A percentile compares a stretch with the other conserved stretches of the same genome.
phyloP scores from a whole-genome alignment of 2,329 filamentous ascomycete genomes.

The Teratosphaeria epicoccoides region DNA sequence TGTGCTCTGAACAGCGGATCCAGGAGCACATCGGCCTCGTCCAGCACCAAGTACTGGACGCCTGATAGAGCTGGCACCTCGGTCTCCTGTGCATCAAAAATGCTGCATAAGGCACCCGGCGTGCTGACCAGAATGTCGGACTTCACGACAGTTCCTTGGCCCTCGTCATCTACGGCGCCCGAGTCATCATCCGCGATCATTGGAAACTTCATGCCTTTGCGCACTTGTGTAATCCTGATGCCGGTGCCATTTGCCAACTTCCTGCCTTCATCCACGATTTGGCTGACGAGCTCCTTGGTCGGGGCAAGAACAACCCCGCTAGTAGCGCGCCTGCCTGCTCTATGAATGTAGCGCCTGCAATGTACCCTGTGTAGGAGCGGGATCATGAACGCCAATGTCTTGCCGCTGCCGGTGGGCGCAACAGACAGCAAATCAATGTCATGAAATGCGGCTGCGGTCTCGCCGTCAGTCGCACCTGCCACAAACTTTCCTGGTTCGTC shows the following conservation, averaged over 20 bases:
- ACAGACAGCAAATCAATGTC: conserved; percentile 70
- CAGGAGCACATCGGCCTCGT: conserved; percentile 91
- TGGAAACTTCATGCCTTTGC: conserved; percentile 64
- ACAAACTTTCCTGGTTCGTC: conserved; percentile 39
- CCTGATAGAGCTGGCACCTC: conserved; percentile 36
- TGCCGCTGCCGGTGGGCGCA: conserved; percentile 91
- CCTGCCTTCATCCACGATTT: conserved; percentile 58
- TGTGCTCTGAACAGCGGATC: conserved; percentile 85
- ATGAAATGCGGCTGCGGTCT: not conserved
- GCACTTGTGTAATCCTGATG: conserved; percentile 69
- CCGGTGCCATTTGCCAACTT: conserved; percentile 71
- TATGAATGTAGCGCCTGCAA: conserved; percentile 18
- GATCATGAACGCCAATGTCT: conserved; percentile 87
- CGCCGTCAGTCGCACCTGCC: conserved; percentile 15
- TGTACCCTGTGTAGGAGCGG: conserved; percentile 67
- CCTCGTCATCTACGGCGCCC: conserved; percentile 28
- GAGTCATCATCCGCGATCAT: conserved; percentile 16
- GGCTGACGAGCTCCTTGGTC: conserved; percentile 40
- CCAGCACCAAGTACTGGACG: conserved; percentile 66
- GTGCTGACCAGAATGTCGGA: conserved; percentile 74
- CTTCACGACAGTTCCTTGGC: conserved; percentile 43
- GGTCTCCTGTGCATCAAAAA: conserved; percentile 38
- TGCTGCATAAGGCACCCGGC: conserved; percentile 66
- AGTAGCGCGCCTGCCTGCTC: conserved; percentile 11
- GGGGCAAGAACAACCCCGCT: conserved; percentile 39